Evolutionary conservation across 306 rosid genomes (phyloP).

Genomic region (Pyrus bretschneideri): DNA sequence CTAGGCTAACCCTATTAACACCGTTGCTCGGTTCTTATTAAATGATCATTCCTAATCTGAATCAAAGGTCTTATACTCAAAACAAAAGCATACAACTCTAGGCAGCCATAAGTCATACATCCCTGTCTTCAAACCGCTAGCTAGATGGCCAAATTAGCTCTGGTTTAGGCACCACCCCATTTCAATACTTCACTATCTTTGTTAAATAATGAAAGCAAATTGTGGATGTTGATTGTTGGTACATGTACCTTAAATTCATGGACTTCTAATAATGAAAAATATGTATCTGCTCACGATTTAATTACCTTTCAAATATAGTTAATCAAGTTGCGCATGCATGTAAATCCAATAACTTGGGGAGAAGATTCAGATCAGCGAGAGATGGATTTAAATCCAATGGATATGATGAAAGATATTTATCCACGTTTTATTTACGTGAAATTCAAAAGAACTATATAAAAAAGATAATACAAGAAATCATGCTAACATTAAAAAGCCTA

Average conservation of each 20-base stretch:
- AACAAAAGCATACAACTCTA: background rate
- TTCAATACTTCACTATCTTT: background rate
- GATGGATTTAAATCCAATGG: background rate
- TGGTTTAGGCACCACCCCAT: background rate
- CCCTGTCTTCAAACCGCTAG: background rate
- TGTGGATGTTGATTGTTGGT: background rate
- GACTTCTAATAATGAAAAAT: background rate
- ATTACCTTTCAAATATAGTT: background rate
- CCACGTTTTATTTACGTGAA: background rate
- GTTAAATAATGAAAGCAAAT: background rate
- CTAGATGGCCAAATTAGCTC: background rate
- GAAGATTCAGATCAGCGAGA: background rate
- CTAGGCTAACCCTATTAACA: background rate
- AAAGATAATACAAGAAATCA: background rate
- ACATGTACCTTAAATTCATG: background rate
- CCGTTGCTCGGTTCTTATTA: background rate
- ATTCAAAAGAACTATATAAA: background rate
- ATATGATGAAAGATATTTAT: background rate
- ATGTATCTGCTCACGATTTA: background rate
- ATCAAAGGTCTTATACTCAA: background rate
- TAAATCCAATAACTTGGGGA: background rate
- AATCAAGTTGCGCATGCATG: background rate
- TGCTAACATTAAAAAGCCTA: background rate
- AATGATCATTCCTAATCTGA: background rate
- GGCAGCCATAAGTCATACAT: background rate